These are phyloP conservation scores for Diplodia mutila DNA, from an alignment of 2,329 filamentous ascomycete species.

Conservation along the genomic window DNA sequence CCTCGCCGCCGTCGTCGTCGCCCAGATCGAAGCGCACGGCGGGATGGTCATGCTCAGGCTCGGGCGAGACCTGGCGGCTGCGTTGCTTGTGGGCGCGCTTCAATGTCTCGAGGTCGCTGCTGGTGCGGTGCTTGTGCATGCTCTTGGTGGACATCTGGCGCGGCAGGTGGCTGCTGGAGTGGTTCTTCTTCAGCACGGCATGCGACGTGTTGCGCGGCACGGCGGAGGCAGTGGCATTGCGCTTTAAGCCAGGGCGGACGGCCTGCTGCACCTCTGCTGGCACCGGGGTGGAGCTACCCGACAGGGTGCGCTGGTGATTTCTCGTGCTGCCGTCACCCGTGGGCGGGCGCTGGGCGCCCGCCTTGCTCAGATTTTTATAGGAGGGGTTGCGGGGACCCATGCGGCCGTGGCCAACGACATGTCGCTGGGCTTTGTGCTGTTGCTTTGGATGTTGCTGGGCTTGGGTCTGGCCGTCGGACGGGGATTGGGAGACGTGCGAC, in stretches of 20 bases:
- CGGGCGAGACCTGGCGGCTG: slow-evolving; percentile 32
- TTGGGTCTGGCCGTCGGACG: slow-evolving; percentile 36
- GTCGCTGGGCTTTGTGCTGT: slow-evolving; percentile 43
- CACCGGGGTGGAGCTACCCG: slow-evolving; percentile 38
- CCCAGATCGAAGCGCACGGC: slow-evolving; percentile 48
- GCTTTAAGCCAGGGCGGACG: slow-evolving; percentile 47
- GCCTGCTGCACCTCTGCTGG: slow-evolving; percentile 33
- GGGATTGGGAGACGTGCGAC: slow-evolving; percentile 44
- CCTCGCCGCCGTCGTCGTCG: slow-evolving; percentile 37
- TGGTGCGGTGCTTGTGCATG: slow-evolving; percentile 38
- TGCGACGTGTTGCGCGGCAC: slow-evolving; percentile 43
- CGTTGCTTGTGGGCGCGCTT: slow-evolving; percentile 39
- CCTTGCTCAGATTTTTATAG: slow-evolving; percentile 48
- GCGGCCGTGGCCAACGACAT: slow-evolving; percentile 46
- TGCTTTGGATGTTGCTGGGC: slow-evolving; percentile 27
- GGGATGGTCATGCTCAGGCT: slow-evolving; percentile 37
- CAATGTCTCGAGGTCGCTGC: slow-evolving; percentile 29
- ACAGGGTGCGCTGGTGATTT: slow-evolving; percentile 45
- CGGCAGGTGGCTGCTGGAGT: slow-evolving; percentile 52
- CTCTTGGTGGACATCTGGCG: slow-evolving; percentile 46
- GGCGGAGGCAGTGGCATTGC: slow-evolving; percentile 47
- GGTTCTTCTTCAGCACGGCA: slow-evolving; percentile 45
- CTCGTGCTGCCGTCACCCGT: slow-evolving; percentile 35
- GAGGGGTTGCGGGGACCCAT: slow-evolving; percentile 45
- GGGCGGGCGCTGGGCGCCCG: slow-evolving; percentile 38